Evolutionary conservation across 1,284 basidiomycete genomes (phyloP), one percentile per base, ranked within the genome.

Genomic region (Trichosporon sp.): DNA sequence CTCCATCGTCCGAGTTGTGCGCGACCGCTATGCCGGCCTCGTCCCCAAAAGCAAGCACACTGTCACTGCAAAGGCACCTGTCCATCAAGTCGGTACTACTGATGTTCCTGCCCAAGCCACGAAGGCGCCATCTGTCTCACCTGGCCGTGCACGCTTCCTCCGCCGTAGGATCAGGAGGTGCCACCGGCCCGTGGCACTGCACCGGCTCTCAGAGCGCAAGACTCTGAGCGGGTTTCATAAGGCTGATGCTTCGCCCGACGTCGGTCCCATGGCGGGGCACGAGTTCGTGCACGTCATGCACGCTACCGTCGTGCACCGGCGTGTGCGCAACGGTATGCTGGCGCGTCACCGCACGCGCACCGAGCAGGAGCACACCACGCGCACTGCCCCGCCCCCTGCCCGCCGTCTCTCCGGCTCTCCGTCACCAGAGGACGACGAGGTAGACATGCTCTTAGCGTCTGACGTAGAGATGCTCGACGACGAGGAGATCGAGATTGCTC

Each of bases 381-480:
- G 26, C 38, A 21, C 26, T 12, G 19, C 37, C 6, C 8, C 31
- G 12, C 26, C 21, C 1, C 38, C 35, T 0, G 3, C 16, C 12
- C 48, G 37, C 37, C 37, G 19, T 19, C 48, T 19, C 14, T 56
- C 32, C 6, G 12, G n/a, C 32, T n/a, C 14, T 2, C 2, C 21
- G 38, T 63, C 40, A 1, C 3, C 19, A n/a, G 69, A 70, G 3
- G 69, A 70, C 66, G 69, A 64, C 0, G 46, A 63, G 46, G 66
- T 70, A 8, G 69, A 70, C 59, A 26, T 19, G 12, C 65, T 70
- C 0, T 54, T 70, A 32, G 66, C 46, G 11, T 48, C 65, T 1
- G 69, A 67, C 31, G 66, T 67, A 21, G 69, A 70, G 46, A 70
- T 70, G 69, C 14, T 67, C n/a, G 69, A 70, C 66, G 40, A 21